phyloP scores from a whole-genome alignment of 2,329 filamentous ascomycete genomes.

The Helminthosporium solani region DNA sequence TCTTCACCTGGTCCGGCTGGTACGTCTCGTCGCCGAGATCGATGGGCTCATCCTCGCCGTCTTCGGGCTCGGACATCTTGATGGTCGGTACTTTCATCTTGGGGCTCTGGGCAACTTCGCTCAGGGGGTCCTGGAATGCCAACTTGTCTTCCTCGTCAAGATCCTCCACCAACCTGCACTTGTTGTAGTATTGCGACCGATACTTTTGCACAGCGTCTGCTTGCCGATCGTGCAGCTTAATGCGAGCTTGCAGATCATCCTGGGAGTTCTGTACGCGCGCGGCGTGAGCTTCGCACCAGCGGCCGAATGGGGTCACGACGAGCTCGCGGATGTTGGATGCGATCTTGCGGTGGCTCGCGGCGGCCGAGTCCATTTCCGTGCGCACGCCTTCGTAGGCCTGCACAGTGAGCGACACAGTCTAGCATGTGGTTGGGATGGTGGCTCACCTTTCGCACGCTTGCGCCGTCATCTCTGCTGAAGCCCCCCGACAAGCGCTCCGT shows the following conservation, averaged over 20 bases:
- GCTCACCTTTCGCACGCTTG: conserved; percentile 86
- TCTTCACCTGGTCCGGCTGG: conserved; percentile 82
- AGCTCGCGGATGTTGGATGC: conserved; percentile 94
- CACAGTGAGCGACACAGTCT: conserved; percentile 20
- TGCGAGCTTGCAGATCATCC: conserved; percentile 84
- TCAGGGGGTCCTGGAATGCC: conserved; percentile 83
- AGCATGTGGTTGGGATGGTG: not conserved
- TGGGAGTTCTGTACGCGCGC: conserved; percentile 88
- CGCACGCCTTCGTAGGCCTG: conserved; percentile 94
- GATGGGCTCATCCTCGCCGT: conserved; percentile 72
- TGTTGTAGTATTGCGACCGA: conserved; percentile 97
- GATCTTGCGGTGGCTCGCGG: conserved; percentile 91
- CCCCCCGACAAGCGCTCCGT: conserved; percentile 81
- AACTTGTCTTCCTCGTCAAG: conserved; percentile 98
- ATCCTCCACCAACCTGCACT: conserved; percentile 93
- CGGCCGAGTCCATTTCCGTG: conserved; percentile 86
- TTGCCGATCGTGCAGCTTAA: conserved; percentile 92
- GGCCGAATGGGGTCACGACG: conserved; percentile 88
- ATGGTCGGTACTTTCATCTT: conserved; percentile 75
- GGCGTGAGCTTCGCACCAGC: conserved; percentile 96
- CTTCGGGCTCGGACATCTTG: conserved; percentile 72
- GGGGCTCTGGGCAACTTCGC: conserved; percentile 51
- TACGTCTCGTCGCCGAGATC: conserved; percentile 92
- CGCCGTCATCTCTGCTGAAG: conserved; percentile 89
- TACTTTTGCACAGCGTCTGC: conserved; percentile 88